These are phyloP conservation scores for Yamadazyma sp. DNA, from an alignment of 1,139 yeast genomes.

Conservation along the genomic window DNA sequence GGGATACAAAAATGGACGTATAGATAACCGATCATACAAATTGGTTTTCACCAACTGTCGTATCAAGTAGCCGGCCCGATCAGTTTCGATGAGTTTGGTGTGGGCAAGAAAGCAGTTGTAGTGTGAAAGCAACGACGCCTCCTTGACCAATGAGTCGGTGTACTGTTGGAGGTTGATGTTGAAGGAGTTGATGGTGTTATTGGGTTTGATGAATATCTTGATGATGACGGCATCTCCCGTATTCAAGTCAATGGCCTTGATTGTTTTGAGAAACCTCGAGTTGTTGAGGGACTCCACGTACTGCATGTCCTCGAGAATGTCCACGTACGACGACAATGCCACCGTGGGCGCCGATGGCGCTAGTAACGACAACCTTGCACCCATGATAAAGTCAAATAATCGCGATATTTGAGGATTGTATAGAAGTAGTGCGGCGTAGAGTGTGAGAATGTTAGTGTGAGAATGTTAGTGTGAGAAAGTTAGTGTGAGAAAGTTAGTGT, in stretches of 20 bases:
- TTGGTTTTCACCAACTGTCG: slow-evolving; percentile 79
- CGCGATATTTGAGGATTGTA: too few relatives aligned
- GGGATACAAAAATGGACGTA: slow-evolving; percentile 81
- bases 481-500: too few relatives aligned
- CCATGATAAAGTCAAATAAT: slow-evolving; percentile 51
- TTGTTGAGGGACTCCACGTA: slow-evolving; percentile 72
- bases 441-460: neutral
- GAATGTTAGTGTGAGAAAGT: too few relatives aligned
- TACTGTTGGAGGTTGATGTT: slow-evolving; percentile 32
- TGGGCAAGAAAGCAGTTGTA: slow-evolving; percentile 72
- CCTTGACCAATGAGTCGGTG: slow-evolving; percentile 35
- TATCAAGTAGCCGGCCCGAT: slow-evolving; percentile 85
- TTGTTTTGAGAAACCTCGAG: slow-evolving; percentile 82
- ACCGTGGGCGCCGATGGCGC: slow-evolving; percentile 93
- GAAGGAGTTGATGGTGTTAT: slow-evolving; percentile 23
- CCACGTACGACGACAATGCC: slow-evolving; percentile 86
- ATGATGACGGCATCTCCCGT: slow-evolving; percentile 68
- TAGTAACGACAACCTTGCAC: slow-evolving; percentile 77
- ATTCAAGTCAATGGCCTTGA: slow-evolving; percentile 66
- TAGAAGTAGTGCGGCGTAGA: too few relatives aligned
- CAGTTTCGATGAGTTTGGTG: slow-evolving; percentile 77
- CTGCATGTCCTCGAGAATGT: slow-evolving; percentile 71
- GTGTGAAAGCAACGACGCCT: slow-evolving; percentile 40
- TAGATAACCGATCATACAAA: slow-evolving; percentile 80
- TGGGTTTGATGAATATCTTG: slow-evolving; percentile 80